These are phyloP conservation scores for Plantago rigida DNA, from an alignment of 305 asterid genomes.

Conservation along the genomic window DNA sequence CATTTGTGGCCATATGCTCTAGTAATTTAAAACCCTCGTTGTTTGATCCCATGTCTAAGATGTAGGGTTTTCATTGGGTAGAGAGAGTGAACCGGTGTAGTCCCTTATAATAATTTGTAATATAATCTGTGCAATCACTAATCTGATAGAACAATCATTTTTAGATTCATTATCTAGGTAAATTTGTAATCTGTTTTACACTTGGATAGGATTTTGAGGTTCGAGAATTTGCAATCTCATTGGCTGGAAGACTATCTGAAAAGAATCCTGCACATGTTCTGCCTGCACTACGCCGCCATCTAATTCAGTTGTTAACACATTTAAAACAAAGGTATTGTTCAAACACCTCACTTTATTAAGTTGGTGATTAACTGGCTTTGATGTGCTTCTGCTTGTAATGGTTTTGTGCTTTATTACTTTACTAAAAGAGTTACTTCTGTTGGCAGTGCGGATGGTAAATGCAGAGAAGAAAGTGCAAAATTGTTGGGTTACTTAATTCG, in stretches of 20 bases:
- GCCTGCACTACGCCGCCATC: slow-evolving; percentile 98
- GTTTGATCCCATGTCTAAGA: slow-evolving; percentile 6
- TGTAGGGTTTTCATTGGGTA: slow-evolving; percentile 12
- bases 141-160: background rate
- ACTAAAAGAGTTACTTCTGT: slow-evolving; percentile 35
- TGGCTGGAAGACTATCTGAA: slow-evolving; percentile 93
- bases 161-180: background rate
- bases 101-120: slow-evolving; percentile 3
- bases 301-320: slow-evolving; percentile 85
- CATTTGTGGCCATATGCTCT: too few species aligned
- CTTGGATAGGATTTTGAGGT: slow-evolving; percentile 68
- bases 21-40: background rate
- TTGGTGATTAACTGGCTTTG: slow-evolving; percentile 12
- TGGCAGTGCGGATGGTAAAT: slow-evolving; percentile 90
- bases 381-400: slow-evolving; percentile 12
- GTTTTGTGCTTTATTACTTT: slow-evolving; percentile 21
- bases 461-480: slow-evolving; percentile 98
- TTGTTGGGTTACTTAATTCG: slow-evolving; percentile 95
- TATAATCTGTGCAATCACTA: background rate
- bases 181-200: slow-evolving; percentile 21
- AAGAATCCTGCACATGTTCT: slow-evolving; percentile 97
- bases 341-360: background rate
- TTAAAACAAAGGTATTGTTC: slow-evolving; percentile 73
- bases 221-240: slow-evolving; percentile 80
- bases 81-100: slow-evolving; percentile 9